Percentiles rank a stretch among this genome's conserved stretches.
Evolutionary conservation across 495 filamentous ascomycete genomes (phyloP).

Genomic region (Neurospora sp.): DNA sequence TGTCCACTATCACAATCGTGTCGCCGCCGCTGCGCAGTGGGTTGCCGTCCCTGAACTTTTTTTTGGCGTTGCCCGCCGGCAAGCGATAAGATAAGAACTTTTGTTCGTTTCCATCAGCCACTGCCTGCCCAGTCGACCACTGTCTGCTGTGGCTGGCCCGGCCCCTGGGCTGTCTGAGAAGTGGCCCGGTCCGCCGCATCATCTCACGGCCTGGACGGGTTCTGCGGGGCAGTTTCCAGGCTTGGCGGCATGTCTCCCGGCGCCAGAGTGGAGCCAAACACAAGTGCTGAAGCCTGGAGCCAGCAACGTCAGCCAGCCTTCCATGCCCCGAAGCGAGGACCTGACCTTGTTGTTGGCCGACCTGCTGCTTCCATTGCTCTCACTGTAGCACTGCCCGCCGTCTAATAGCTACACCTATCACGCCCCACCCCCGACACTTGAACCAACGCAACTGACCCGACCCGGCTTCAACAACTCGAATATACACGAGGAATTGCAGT

Average conservation of each 20-base stretch:
- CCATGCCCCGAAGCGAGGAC: background rate
- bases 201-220: background rate
- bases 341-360: background rate
- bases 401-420: background rate
- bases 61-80: constrained; percentile 10
- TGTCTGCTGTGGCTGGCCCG: constrained; percentile 15
- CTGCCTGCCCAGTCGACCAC: background rate
- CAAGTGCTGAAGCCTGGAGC: background rate
- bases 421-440: background rate
- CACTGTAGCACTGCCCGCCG: background rate
- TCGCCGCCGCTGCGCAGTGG: constrained; percentile 5
- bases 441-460: constrained; percentile 2
- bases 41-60: constrained; percentile 20
- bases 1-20: background rate
- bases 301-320: constrained; percentile 3
- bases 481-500: background rate
- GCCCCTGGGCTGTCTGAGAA: constrained; percentile 35
- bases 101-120: constrained; percentile 4
- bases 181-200: constrained; percentile 35
- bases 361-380: background rate
- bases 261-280: background rate
- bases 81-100: constrained; percentile 25
- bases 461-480: constrained; percentile 1
- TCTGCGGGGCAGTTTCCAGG: background rate
- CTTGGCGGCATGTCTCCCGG: background rate